Conservation (phyloP, 2,329 filamentous ascomycete species). For the Bipolaris victoriae region DNA sequence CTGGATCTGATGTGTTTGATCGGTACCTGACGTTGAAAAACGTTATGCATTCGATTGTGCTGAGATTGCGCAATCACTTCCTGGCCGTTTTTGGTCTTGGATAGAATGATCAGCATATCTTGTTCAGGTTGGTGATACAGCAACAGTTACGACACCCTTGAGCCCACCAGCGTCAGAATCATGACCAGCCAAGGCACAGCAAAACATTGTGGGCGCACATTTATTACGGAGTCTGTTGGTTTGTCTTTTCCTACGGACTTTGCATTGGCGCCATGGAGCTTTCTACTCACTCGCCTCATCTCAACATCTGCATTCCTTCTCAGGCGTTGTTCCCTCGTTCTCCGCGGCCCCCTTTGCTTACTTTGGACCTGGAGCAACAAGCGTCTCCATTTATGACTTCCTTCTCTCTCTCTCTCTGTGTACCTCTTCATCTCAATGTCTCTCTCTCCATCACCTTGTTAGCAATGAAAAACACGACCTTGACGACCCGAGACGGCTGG, state of each 20-base stretch:
- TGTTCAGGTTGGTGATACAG: background rate
- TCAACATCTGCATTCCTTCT: background rate
- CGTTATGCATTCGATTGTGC: background rate
- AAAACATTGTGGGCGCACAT: conserved; percentile 5
- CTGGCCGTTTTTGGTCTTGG: background rate
- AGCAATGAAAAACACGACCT: conserved; percentile 2
- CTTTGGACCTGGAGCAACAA: background rate
- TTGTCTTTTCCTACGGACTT: background rate
- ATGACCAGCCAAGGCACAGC: background rate
- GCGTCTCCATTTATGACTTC: background rate
- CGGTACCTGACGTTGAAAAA: background rate
- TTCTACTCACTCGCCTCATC: background rate
- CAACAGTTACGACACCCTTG: background rate
- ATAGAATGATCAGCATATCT: background rate
- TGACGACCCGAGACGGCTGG: conserved; percentile 1
- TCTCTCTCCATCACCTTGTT: background rate
- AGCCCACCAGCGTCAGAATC: background rate
- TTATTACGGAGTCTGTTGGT: background rate
- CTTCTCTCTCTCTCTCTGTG: background rate
- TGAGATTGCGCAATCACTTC: background rate
- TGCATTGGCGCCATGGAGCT: background rate
- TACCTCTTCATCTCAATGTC: background rate
- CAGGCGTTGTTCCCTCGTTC: background rate
- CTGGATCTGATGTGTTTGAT: conserved; percentile 37
- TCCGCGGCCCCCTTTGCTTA: background rate